Conservation (phyloP, 352 stramenopile genomes). For the Thraustochytrium sp. region DNA sequence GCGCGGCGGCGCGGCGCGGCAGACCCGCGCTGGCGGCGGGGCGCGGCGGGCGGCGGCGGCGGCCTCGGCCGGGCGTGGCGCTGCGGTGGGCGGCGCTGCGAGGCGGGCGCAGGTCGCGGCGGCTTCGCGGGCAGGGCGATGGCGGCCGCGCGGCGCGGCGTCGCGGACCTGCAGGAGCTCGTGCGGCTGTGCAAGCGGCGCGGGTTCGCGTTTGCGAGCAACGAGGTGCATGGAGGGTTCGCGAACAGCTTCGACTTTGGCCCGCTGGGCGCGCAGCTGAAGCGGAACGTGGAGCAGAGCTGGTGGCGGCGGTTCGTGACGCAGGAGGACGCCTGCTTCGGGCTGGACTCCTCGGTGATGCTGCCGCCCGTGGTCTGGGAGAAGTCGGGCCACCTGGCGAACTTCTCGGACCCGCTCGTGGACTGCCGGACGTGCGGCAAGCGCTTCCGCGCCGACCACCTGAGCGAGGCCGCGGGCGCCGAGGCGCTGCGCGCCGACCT, state of each 20-base stretch:
- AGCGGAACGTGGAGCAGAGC: constrained; percentile 93
- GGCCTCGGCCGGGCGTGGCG: too few species aligned
- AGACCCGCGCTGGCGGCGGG: too few species aligned
- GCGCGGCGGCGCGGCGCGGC: too few species aligned
- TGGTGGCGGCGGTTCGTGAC: constrained; percentile 95
- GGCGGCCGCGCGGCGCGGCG: not conserved
- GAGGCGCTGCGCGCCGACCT: constrained; percentile 59
- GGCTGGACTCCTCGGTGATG: constrained; percentile 91
- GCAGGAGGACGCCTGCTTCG: constrained; percentile 83
- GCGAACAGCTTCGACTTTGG: constrained; percentile 97
- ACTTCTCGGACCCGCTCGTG: constrained; percentile 96
- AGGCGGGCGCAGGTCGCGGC: too few species aligned
- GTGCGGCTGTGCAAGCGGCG: constrained; percentile 62
- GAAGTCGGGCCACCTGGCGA: constrained; percentile 88
- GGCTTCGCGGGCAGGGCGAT: too few species aligned
- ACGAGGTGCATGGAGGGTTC: constrained; percentile 94
- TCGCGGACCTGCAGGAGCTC: constrained; percentile 62
- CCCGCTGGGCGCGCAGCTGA: constrained; percentile 85
- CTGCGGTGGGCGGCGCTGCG: too few species aligned
- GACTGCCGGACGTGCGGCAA: constrained; percentile 88
- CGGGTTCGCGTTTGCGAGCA: constrained; percentile 86
- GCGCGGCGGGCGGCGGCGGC: too few species aligned
- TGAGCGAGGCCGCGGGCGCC: constrained; percentile 63
- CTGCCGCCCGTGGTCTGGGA: constrained; percentile 88
- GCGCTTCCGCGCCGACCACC: constrained; percentile 71